These are phyloP conservation scores for Sarocladium kiliense DNA, from an alignment of 2,329 filamentous ascomycete genomes.

Conservation along the genomic window DNA sequence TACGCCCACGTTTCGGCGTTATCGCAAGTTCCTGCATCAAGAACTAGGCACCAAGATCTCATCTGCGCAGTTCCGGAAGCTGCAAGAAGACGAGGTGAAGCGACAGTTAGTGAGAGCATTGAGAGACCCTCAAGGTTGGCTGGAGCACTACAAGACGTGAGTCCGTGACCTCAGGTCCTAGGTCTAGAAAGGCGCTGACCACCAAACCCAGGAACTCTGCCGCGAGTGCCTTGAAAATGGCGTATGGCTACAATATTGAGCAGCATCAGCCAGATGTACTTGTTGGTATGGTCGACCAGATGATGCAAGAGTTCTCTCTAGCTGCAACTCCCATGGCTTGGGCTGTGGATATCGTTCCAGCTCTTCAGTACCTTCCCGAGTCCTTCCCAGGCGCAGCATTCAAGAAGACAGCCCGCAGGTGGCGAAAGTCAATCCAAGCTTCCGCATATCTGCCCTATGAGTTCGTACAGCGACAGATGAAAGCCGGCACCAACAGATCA, in stretches of 20 bases:
- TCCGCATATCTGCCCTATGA: constrained; percentile 16
- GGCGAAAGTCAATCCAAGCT: constrained; percentile 14
- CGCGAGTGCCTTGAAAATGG: constrained; percentile 15
- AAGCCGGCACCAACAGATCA: neutral
- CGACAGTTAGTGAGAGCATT: constrained; percentile 19
- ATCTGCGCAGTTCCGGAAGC: constrained; percentile 13
- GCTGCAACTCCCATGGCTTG: constrained; percentile 17
- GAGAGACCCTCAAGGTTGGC: constrained; percentile 15
- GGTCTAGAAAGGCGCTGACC: too few relatives aligned
- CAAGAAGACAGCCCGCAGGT: constrained; percentile 17
- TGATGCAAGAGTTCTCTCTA: constrained; percentile 17
- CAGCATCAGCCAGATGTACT: constrained; percentile 15
- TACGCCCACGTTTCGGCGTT: constrained; percentile 14
- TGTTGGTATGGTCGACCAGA: constrained; percentile 15
- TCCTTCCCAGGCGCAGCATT: constrained; percentile 18
- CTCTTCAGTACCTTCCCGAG: constrained; percentile 11
- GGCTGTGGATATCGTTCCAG: constrained; percentile 19
- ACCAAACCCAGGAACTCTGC: constrained; percentile 14
- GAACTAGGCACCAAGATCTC: constrained; percentile 20
- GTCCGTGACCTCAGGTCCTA: neutral
- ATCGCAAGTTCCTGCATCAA: constrained; percentile 25
- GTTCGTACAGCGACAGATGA: constrained; percentile 17
- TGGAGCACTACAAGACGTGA: constrained; percentile 23
- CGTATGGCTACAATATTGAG: constrained; percentile 20
- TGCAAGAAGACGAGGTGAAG: constrained; percentile 22